Evolutionary conservation across 1,139 yeast genomes (phyloP).

Genomic region (Debaryomyces sp.): DNA sequence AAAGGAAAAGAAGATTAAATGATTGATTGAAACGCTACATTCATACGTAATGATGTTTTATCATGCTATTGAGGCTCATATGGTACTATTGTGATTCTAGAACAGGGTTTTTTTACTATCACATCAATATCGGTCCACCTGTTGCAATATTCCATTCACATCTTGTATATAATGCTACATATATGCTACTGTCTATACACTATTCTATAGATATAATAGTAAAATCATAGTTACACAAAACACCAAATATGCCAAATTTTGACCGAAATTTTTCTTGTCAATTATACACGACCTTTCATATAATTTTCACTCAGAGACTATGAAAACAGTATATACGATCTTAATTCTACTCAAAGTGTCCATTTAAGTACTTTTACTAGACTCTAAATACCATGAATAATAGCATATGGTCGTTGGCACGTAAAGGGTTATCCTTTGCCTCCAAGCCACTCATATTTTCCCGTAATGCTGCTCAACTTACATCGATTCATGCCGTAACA

Average conservation of each 20-base stretch:
- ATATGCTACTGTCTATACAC: not conserved
- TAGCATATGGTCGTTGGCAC: slow-evolving; percentile 10
- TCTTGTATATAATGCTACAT: slow-evolving; percentile 5
- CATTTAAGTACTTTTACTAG: not conserved
- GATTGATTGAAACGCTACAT: slow-evolving; percentile 18
- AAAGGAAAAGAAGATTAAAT: slow-evolving; percentile 93
- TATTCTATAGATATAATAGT: slow-evolving; percentile 1
- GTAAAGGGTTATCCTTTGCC: slow-evolving; percentile 10
- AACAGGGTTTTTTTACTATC: not conserved
- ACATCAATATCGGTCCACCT: not conserved
- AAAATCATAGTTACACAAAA: slow-evolving; percentile 9
- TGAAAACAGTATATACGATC: not conserved
- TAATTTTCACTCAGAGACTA: slow-evolving; percentile 4
- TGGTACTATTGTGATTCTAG: not conserved
- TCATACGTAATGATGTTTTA: not conserved
- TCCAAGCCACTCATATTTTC: slow-evolving; percentile 18
- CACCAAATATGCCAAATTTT: not conserved
- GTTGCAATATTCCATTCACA: not conserved
- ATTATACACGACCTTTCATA: not conserved
- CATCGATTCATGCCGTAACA: slow-evolving; percentile 59
- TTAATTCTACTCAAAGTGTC: not conserved
- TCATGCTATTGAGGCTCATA: not conserved
- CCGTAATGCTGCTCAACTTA: slow-evolving; percentile 51
- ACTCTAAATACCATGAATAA: slow-evolving; percentile 5
- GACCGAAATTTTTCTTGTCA: not conserved